phyloP scores from a whole-genome alignment of 352 stramenopile genomes.

The Phytophthora uliginosa region DNA sequence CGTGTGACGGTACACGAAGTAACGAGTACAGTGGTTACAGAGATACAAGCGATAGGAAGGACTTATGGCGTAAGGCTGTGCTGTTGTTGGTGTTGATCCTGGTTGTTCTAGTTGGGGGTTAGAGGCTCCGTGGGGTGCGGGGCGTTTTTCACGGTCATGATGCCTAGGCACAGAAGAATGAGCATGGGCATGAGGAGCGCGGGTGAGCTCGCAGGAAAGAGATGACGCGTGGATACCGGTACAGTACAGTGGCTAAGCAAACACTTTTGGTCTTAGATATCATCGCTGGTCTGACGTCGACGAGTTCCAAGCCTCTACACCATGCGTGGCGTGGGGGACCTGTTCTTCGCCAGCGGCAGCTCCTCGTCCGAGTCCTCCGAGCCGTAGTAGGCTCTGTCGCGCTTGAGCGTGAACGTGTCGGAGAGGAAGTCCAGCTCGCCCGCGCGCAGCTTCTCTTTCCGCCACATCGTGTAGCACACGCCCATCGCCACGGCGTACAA shows the following conservation, averaged over 20 bases:
- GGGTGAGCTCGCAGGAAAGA: too few relatives aligned
- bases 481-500: constrained; percentile 63
- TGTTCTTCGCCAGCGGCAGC: constrained; percentile 72
- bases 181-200: too few relatives aligned
- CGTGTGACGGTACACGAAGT: constrained; percentile 19
- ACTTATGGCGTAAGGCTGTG: too few relatives aligned
- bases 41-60: constrained; percentile 8
- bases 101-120: too few relatives aligned
- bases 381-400: constrained; percentile 68
- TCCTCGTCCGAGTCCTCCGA: constrained; percentile 81
- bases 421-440: constrained; percentile 53
- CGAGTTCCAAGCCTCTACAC: constrained; percentile 27
- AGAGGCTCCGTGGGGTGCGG: too few relatives aligned
- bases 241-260: constrained; percentile 21
- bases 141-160: too few relatives aligned
- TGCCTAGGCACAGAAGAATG: too few relatives aligned
- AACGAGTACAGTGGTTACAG: constrained; percentile 7
- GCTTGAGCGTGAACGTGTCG: constrained; percentile 56
- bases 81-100: too few relatives aligned
- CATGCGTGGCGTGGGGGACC: constrained; percentile 57
- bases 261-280: constrained; percentile 36
- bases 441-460: constrained; percentile 57
- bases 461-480: constrained; percentile 68
- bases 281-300: constrained; percentile 22
- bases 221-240: neutral